Evolutionary conservation across 495 filamentous ascomycete genomes (phyloP).

Genomic region (Collariella sp.): DNA sequence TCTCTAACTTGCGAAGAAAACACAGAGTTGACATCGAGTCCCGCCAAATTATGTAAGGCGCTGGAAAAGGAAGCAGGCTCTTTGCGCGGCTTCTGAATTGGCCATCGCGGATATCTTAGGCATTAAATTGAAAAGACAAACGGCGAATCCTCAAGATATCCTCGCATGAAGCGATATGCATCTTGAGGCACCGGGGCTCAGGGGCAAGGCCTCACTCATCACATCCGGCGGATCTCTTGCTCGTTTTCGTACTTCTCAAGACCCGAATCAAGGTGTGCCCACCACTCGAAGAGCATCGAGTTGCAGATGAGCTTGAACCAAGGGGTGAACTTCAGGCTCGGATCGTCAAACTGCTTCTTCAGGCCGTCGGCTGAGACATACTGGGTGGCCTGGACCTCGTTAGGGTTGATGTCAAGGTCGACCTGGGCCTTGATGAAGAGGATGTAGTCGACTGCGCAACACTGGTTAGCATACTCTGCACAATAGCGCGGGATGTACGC

Average conservation of each 20-base stretch:
- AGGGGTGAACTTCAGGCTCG: conserved; percentile 76
- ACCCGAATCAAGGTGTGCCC: conserved; percentile 72
- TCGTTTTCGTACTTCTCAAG: conserved; percentile 83
- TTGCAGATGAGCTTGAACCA: conserved; percentile 99
- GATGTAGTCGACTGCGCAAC: conserved; percentile 81
- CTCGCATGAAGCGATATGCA: neutral
- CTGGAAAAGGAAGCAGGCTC: conserved; percentile 22
- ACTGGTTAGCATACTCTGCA: conserved; percentile 5
- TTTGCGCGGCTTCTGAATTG: conserved; percentile 17
- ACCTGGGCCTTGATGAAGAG: conserved; percentile 95
- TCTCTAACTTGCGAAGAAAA: neutral
- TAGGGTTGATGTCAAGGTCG: conserved; percentile 67
- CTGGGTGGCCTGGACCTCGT: conserved; percentile 76
- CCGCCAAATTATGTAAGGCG: conserved; percentile 17
- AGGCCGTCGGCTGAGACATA: conserved; percentile 80
- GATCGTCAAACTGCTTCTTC: conserved; percentile 75
- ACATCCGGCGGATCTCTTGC: conserved; percentile 81
- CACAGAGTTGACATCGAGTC: neutral
- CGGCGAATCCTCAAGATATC: neutral
- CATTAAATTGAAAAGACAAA: conserved; percentile 7
- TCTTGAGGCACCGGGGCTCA: neutral
- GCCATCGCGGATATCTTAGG: conserved; percentile 25
- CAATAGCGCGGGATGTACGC: neutral
- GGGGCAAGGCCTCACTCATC: neutral
- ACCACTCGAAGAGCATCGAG: conserved; percentile 98